Evolutionary conservation across 495 filamentous ascomycete genomes (phyloP), one percentile per base, ranked within the genome.

Genomic region (Penicillium psychrofluorescens): DNA sequence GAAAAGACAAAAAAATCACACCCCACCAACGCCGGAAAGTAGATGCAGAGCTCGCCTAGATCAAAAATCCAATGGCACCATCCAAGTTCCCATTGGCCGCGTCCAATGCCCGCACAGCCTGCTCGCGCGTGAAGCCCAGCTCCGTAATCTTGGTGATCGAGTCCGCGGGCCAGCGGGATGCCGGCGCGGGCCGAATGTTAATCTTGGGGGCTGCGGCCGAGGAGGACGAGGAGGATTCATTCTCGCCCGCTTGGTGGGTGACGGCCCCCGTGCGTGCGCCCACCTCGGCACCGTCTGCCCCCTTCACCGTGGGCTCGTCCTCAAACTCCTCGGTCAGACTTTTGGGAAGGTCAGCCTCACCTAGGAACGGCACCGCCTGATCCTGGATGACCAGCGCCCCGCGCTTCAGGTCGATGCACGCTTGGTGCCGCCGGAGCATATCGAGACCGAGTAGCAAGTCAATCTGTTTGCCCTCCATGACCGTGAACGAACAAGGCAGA

Each of bases 381-480:
- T 84, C 87, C 55, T 92, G 87, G 55, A 99, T 94, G 29, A 91
- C 70, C 12, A 99, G 76, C 29, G 79, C 82, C 46, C 85, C 83
- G 55, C 80, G 82, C 47, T 75, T 71, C 8, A 99, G 78, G 56
- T 99, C 94, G 50, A 99, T 88, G 45, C 76, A 86, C 4, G 91
- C 92, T 64, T 95, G 91, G 61, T 95, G 87, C 29, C 94, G 78
- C 63, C 89, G 95, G 40, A 97, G 70, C 86, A 99, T 99, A 60
- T 99, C 92, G 36, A 99, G 70, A 6, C 92, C 92, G 9, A 99
- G 75, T 7, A 99, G 77, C 9, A 99, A 72, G 54, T 97, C 92
- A n/a, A 97, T 92, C 45, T 86, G 81, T 64, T 97, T 99, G 31
- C 92, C 92, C 66, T 99, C 92, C 92, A 99, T 96, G 50, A 99